These are phyloP conservation scores for Psilocybe cyanescens DNA, from an alignment of 768 basidiomycete genomes.

Conservation along the genomic window DNA sequence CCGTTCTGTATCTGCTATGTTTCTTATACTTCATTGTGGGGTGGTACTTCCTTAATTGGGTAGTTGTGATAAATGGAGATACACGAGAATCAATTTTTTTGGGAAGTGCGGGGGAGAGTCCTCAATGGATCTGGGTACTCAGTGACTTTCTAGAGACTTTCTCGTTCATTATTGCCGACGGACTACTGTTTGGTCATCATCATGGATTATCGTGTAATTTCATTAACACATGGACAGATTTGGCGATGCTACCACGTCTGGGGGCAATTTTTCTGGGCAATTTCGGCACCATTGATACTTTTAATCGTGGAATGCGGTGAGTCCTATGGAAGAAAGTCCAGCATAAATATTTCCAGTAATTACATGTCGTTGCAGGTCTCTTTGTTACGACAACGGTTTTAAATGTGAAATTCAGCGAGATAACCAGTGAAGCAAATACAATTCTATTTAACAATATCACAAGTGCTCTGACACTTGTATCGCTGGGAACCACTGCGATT, in stretches of 20 bases:
- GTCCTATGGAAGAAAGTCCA: background rate
- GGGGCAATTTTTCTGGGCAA: background rate
- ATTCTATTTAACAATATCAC: background rate
- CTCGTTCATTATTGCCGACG: background rate
- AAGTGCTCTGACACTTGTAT: background rate
- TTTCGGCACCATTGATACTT: background rate
- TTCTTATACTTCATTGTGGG: background rate
- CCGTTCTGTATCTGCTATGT: background rate
- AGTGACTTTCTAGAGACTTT: background rate
- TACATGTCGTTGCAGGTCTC: background rate
- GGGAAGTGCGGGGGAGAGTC: background rate
- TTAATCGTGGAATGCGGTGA: background rate
- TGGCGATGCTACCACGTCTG: slow-evolving; percentile 6
- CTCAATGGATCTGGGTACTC: background rate
- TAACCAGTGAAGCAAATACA: background rate
- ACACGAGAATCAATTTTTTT: background rate
- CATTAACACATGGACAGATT: background rate
- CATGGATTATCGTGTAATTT: too few species aligned
- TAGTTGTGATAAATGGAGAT: background rate
- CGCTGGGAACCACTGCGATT: background rate
- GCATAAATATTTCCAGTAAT: background rate
- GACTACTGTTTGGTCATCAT: background rate
- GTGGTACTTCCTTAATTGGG: background rate
- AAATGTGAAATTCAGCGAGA: too few species aligned
- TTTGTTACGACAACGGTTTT: too few species aligned